A percentile compares a stretch with the other conserved stretches of the same genome.
phyloP scores from a whole-genome alignment of 768 basidiomycete genomes.

The Kwoniella heveanensis region DNA sequence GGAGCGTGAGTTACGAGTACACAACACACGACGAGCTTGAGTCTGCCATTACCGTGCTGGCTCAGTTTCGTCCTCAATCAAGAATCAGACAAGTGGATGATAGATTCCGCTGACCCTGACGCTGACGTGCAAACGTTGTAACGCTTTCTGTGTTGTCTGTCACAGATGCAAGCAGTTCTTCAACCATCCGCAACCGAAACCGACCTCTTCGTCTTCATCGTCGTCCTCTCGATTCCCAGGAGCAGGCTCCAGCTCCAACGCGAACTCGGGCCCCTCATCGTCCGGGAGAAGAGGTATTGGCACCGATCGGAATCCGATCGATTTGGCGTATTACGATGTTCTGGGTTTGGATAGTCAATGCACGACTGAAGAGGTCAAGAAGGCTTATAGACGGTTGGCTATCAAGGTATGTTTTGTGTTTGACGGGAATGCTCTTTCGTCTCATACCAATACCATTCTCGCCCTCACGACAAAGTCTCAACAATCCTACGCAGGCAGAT shows the following conservation, averaged over 20 bases:
- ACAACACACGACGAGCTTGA: no score
- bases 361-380: slow-evolving; percentile 53
- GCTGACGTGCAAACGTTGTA: no score
- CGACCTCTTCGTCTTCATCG: slow-evolving; percentile 26
- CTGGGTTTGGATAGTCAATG: slow-evolving; percentile 51
- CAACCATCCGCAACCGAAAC: slow-evolving; percentile 49
- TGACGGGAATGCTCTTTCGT: no score
- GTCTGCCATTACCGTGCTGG: no score
- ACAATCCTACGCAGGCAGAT: no score
- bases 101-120: no score
- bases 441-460: background rate
- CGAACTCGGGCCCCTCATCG: background rate
- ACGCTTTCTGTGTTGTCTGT: no score
- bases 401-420: slow-evolving; percentile 43
- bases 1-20: slow-evolving; percentile 35
- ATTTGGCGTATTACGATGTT: slow-evolving; percentile 56
- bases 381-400: slow-evolving; percentile 54
- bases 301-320: slow-evolving; percentile 51
- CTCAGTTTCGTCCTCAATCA: no score
- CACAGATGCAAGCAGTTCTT: slow-evolving; percentile 48
- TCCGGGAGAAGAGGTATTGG: slow-evolving; percentile 40
- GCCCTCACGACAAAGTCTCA: no score
- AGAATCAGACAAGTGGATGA: no score
- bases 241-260: background rate
- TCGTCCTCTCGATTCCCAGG: slow-evolving; percentile 6